Evolutionary conservation across 192 early-diverging fungal species (phyloP), one percentile per base, ranked within the genome.

Genomic region (Coemansia sp.): DNA sequence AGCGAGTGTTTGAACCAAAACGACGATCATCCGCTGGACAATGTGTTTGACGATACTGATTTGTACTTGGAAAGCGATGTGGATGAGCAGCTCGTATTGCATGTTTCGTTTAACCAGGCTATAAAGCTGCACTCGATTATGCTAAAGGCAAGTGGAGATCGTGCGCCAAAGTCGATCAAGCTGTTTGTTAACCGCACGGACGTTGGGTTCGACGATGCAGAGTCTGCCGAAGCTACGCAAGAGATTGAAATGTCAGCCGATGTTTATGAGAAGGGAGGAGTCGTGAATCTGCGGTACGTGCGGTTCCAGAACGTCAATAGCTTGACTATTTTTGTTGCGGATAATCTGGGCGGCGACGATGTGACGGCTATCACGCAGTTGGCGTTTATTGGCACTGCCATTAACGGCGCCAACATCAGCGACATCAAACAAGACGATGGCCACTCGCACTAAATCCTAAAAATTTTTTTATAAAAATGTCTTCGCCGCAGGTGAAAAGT

Each of bases 51-150:
- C 14, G 83, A 85, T 35, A 88, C 87, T 57, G 87, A 85, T 10
- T 73, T 84, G 2, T 87, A 78, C 50, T 70, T 98, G 51, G 91
- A 98, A 71, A 91, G 88, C 75, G 96, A 98, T 81, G 92, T 93
- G 1, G 96, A 98, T 72, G 96, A 96, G 84, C 96, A 98, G 65
- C 76, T 98, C 47, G 89, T 98, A 39, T 84, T 96, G 35, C 85
- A 85, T 24, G 75, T 98, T 54, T 86, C 90, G 21, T 98, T 98
- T 70, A 94, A 91, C 72, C 93, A 96, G 83, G 66, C 79, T 57
- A 74, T 87, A 47, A 86, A 88, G 80, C 71, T 83, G 23, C 82
- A 86, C 56, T 85, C 83, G 10, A 65, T 88, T 35, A 85, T 85
- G 73, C 54, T 88, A 21, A 73, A 73, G 60, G 85, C 81, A 3